phyloP scores from a whole-genome alignment of 345 rosid genomes.

The Conringia planisiliqua region DNA sequence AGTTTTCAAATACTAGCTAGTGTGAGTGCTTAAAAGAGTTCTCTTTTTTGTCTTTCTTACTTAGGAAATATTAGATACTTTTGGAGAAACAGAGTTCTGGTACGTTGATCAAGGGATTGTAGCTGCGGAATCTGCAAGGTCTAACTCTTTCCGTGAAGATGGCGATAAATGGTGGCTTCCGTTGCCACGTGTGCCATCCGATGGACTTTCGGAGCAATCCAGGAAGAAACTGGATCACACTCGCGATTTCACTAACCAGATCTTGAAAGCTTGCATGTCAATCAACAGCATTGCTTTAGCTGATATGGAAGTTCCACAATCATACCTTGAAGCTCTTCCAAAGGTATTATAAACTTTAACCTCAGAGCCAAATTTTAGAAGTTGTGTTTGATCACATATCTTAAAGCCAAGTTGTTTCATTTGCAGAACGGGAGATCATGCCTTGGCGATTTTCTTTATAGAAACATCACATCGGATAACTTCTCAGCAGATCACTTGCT shows the following conservation, averaged over 20 bases:
- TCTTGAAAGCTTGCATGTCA: constrained; percentile 94
- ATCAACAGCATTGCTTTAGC: constrained; percentile 70
- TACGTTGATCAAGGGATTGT: constrained; percentile 90
- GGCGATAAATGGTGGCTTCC: constrained; percentile 99
- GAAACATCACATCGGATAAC: constrained; percentile 76
- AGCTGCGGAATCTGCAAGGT: constrained; percentile 65
- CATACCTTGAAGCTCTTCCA: constrained; percentile 81
- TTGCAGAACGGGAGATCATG: constrained; percentile 85
- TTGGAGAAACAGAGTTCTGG: constrained; percentile 79
- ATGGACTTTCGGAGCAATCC: constrained; percentile 68
- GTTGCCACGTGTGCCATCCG: constrained; percentile 81
- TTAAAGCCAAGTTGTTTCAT: neutral
- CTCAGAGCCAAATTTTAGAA: neutral
- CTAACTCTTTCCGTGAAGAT: constrained; percentile 75
- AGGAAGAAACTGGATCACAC: constrained; percentile 74
- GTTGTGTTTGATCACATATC: neutral
- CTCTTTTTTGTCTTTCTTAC: neutral
- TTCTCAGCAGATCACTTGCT: constrained; percentile 81
- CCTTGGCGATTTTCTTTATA: constrained; percentile 74
- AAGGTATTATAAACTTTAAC: constrained; percentile 45
- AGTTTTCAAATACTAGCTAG: neutral
- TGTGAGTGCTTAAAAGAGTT: neutral
- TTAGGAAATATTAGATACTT: constrained; percentile 85
- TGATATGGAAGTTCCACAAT: constrained; percentile 91
- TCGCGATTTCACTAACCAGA: constrained; percentile 81